phyloP scores from a whole-genome alignment of 106 monocot species.

The Dioscorea zingiberensis region DNA sequence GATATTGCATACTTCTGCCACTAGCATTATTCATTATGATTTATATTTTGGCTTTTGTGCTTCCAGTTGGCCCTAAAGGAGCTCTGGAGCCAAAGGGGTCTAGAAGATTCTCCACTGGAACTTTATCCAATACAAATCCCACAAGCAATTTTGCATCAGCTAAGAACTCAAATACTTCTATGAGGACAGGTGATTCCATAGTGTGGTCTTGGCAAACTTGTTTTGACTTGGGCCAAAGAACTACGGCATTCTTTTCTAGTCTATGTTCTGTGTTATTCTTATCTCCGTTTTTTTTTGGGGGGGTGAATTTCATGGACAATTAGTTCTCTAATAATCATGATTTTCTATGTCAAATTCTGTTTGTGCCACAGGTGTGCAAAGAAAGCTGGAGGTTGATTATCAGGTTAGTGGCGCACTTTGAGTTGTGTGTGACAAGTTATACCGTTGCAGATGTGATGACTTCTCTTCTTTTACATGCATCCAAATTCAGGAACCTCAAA shows the following conservation, averaged over 20 bases:
- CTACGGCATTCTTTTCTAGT: too few relatives aligned
- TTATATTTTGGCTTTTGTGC: background rate
- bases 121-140: slow-evolving; percentile 28
- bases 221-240: too few relatives aligned
- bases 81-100: slow-evolving; percentile 18
- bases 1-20: too few relatives aligned
- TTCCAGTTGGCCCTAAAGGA: slow-evolving; percentile 31
- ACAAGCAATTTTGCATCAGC: slow-evolving; percentile 28
- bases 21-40: too few relatives aligned
- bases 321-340: too few relatives aligned
- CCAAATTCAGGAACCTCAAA: slow-evolving; percentile 29
- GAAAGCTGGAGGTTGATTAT: slow-evolving; percentile 54
- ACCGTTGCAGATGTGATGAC: too few relatives aligned
- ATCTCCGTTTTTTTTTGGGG: too few relatives aligned
- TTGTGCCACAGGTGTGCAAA: slow-evolving; percentile 50
- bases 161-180: slow-evolving; percentile 14
- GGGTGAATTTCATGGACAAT: too few relatives aligned
- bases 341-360: background rate
- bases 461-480: too few relatives aligned
- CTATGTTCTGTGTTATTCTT: background rate
- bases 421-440: background rate
- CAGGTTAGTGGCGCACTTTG: slow-evolving; percentile 16
- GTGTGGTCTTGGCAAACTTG: too few relatives aligned
- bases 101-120: slow-evolving; percentile 53
- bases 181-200: slow-evolving; percentile 28